Evolutionary conservation across 176 grass and related monocot species (phyloP), one percentile per base, ranked within the genome.

Genomic region (Oropetium thomaeum): DNA sequence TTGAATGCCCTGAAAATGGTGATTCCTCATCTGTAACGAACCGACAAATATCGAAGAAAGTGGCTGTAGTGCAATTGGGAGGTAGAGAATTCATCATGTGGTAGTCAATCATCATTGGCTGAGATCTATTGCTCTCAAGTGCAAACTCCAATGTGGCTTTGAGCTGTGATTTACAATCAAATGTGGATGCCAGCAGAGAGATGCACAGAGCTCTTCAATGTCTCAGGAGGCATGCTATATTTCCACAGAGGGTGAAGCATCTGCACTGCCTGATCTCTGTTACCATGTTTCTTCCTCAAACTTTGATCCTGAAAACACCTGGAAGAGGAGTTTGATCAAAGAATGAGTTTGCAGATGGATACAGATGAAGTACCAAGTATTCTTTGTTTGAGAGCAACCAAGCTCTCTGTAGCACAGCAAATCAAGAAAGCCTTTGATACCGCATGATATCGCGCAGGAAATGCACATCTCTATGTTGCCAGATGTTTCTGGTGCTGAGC

Each of bases 41-140:
- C 34, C 81, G 69, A 67, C 86, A 86, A 79, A 84, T 41, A 90
- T 62, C 3, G 76, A 67, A 68, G 81, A 76, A 28, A 90, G 51
- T 87, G 69, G 45, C 17, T 29, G 37, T 19, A 80, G 72, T 73
- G 74, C 58, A 39, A 53, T 61, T 41, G 37, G 42, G 89, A 84
- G 25, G 72, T 81, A 33, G 89, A 87, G 58, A 71, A 91, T 84
- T 84, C 72, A 69, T 87, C 77, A 63, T 84, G 82, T 42, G 71
- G 84, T 68, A 84, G 84, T 68, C 81, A 90, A 84, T 62, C 70
- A 12, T 86, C 88, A 68, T 68, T 85, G 69, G 54, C 35, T 52
- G 72, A 77, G 35, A 62, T 77, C 39, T 68, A 58, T 62, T 90
- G 64, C 58, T 84, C 84, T 51, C 84, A 90, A 64, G 62, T 42